phyloP scores from a whole-genome alignment of 257 asterid species.

The Lantana camara region DNA sequence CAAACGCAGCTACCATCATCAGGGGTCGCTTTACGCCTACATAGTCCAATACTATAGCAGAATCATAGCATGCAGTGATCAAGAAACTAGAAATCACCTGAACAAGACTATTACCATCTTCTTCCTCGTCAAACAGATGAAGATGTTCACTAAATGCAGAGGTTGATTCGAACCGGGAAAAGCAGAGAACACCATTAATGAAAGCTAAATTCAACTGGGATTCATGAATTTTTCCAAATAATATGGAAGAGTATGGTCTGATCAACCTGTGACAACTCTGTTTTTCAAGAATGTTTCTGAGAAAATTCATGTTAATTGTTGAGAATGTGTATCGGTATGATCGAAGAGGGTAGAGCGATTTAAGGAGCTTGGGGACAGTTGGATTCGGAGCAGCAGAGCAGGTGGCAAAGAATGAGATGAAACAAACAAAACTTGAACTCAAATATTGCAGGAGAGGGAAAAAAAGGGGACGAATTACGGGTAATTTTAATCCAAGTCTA shows the following conservation, averaged over 20 bases:
- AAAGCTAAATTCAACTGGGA: slow-evolving; percentile 4
- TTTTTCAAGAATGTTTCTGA: neutral
- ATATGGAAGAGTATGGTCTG: neutral
- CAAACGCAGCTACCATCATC: too few species aligned
- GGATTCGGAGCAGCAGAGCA: neutral
- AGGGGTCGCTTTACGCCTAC: too few species aligned
- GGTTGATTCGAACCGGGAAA: slow-evolving; percentile 29
- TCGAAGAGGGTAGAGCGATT: too few species aligned
- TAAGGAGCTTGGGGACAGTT: too few species aligned
- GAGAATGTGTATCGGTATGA: too few species aligned
- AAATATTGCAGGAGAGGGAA: too few species aligned
- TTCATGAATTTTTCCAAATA: neutral
- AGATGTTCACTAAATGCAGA: slow-evolving; percentile 9
- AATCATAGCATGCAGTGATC: neutral
- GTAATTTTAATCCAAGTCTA: too few species aligned
- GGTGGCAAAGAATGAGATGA: slow-evolving; percentile 15
- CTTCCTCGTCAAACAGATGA: neutral
- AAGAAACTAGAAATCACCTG: slow-evolving; percentile 30
- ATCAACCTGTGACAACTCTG: neutral
- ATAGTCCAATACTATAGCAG: too few species aligned
- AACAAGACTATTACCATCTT: slow-evolving; percentile 6
- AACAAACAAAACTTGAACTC: neutral
- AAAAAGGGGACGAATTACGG: too few species aligned
- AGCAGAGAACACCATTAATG: slow-evolving; percentile 2
- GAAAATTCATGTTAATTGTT: slow-evolving; percentile 5